Conservation (phyloP, 225 moss, liverwort and hornwort species). For the Asterella californica region DNA sequence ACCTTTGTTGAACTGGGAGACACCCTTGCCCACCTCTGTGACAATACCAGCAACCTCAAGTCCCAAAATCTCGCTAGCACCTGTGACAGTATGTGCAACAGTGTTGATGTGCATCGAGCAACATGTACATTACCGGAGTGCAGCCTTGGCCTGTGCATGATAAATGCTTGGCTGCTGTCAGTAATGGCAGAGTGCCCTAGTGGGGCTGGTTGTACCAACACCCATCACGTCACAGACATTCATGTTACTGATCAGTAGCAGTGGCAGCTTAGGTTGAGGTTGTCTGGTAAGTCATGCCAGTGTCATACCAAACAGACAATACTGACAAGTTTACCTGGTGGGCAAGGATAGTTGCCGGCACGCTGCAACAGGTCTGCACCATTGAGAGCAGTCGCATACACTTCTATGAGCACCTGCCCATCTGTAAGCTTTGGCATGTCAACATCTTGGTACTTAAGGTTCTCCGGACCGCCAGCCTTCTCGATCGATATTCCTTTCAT, state of each 20-base stretch:
- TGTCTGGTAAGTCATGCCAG: conserved; percentile 59
- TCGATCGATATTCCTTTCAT: conserved; percentile 62
- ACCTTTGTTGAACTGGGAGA: too few species aligned
- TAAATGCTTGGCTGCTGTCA: conserved; percentile 75
- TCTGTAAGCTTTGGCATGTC: conserved; percentile 41
- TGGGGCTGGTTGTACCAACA: too few species aligned
- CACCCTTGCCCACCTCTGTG: conserved; percentile 4
- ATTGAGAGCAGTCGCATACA: conserved; percentile 55
- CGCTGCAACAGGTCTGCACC: conserved; percentile 61
- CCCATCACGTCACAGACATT: too few species aligned
- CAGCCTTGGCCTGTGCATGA: too few species aligned
- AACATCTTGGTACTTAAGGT: conserved; percentile 50
- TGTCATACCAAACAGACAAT: conserved; percentile 66
- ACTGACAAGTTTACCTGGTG: conserved; percentile 44
- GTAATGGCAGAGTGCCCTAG: too few species aligned
- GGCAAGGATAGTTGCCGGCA: conserved; percentile 42
- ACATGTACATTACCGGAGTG: too few species aligned
- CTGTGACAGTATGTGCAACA: too few species aligned
- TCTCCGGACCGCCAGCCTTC: conserved; percentile 55
- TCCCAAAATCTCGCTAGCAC: too few species aligned
- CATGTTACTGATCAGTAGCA: too few species aligned
- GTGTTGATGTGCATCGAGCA: too few species aligned
- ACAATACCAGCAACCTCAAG: background rate
- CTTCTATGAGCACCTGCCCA: conserved; percentile 61
- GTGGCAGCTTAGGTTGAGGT: conserved; percentile 59